These are phyloP conservation scores for Fusarium setosum DNA, from an alignment of 2,329 filamentous ascomycete species.

Conservation along the genomic window DNA sequence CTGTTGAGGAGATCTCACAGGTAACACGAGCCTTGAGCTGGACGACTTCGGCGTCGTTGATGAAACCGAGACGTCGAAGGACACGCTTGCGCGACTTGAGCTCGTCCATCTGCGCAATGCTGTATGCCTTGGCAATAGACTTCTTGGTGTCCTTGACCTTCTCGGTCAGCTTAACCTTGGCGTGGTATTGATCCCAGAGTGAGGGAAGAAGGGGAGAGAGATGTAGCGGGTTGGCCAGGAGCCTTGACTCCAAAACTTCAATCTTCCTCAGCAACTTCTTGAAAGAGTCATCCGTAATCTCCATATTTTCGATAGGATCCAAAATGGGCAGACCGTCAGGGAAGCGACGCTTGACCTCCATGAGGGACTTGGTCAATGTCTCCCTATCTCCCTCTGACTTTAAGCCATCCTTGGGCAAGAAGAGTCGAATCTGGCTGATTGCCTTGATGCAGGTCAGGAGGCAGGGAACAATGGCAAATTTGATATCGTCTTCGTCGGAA, in stretches of 20 bases:
- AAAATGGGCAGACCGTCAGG: constrained; percentile 90
- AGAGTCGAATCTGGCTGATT: constrained; percentile 85
- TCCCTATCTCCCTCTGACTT: constrained; percentile 73
- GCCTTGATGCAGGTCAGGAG: constrained; percentile 86
- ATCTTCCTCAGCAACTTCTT: constrained; percentile 96
- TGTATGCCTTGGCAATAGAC: constrained; percentile 84
- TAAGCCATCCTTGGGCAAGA: constrained; percentile 80
- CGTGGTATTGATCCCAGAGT: constrained; percentile 87
- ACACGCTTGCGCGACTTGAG: constrained; percentile 96
- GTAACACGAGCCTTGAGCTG: constrained; percentile 97
- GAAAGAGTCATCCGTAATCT: constrained; percentile 90
- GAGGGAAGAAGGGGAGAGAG: constrained; percentile 86
- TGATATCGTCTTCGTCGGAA: constrained; percentile 44
- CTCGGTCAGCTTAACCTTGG: constrained; percentile 79
- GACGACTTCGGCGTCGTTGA: constrained; percentile 94
- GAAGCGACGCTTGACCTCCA: constrained; percentile 87
- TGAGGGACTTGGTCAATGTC: constrained; percentile 75
- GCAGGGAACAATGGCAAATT: constrained; percentile 72
- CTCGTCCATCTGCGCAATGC: constrained; percentile 93
- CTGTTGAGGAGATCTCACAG: constrained; percentile 93
- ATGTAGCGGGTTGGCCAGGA: constrained; percentile 91
- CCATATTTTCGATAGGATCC: constrained; percentile 97
- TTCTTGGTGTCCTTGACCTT: constrained; percentile 92
- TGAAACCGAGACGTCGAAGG: constrained; percentile 91
- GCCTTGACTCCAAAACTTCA: constrained; percentile 91